phyloP scores from a whole-genome alignment of 164 flowering plant species.

The Dillenia suffruticosa region DNA sequence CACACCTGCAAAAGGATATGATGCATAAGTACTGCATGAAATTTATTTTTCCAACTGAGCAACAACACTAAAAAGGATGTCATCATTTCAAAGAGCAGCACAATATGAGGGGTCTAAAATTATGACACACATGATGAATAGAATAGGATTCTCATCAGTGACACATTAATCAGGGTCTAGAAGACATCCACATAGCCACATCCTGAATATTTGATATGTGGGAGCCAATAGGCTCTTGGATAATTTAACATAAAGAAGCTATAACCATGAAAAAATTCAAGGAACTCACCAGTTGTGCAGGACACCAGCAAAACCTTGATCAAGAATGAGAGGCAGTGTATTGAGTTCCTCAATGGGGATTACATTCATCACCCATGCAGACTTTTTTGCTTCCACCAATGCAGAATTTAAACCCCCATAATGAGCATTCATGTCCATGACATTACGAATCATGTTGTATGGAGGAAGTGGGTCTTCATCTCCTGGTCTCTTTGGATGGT shows the following conservation, averaged over 20 bases:
- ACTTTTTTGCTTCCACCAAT: conserved; percentile 61
- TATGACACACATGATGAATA: too few relatives aligned
- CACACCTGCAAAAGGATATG: conserved; percentile 57
- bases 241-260: neutral
- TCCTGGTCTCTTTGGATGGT: conserved; percentile 98
- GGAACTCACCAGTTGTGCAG: conserved; percentile 77
- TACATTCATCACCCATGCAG: conserved; percentile 97
- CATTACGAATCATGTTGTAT: conserved; percentile 91
- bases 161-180: too few relatives aligned
- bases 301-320: conserved; percentile 85
- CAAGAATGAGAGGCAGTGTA: conserved; percentile 84
- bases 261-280: neutral
- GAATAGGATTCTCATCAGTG: too few relatives aligned
- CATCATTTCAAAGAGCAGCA: too few relatives aligned
- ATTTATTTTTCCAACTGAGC: neutral
- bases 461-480: conserved; percentile 98
- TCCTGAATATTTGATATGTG: too few relatives aligned
- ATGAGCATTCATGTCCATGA: conserved; percentile 95
- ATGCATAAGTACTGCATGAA: neutral
- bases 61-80: neutral
- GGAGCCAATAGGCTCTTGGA: too few relatives aligned
- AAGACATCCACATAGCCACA: too few relatives aligned
- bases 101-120: too few relatives aligned
- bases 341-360: conserved; percentile 58
- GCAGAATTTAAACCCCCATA: conserved; percentile 94